These are phyloP conservation scores for Phylloporus arenicola DNA, from an alignment of 768 basidiomycete species.

Conservation along the genomic window DNA sequence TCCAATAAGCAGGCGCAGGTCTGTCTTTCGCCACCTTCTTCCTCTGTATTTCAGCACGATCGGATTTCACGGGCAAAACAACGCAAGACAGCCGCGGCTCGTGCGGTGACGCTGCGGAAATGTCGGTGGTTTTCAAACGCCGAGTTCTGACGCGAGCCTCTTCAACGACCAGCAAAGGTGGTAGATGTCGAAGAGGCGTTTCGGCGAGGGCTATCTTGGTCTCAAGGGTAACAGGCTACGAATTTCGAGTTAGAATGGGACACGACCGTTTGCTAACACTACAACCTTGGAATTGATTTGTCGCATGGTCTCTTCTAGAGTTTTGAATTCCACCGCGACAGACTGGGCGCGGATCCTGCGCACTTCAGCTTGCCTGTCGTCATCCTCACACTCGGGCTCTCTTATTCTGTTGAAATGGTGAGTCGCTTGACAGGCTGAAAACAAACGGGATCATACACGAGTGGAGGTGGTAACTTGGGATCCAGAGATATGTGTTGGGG, in stretches of 20 bases:
- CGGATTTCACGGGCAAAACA: conserved; percentile 16
- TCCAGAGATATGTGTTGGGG: conserved; percentile 39
- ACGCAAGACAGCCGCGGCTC: conserved; percentile 13
- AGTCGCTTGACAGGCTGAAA: neutral
- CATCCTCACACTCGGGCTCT: conserved; percentile 49
- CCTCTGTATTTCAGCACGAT: neutral
- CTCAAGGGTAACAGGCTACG: conserved; percentile 7
- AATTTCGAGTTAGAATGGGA: neutral
- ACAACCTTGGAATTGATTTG: conserved; percentile 17
- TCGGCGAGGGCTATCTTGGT: conserved; percentile 8
- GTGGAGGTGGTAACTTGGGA: conserved; percentile 35
- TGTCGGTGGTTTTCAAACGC: neutral
- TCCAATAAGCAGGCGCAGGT: conserved; percentile 26
- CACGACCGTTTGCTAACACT: neutral
- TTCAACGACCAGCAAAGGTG: conserved; percentile 24
- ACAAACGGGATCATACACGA: conserved; percentile 30
- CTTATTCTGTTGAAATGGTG: conserved; percentile 32
- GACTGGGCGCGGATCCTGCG: conserved; percentile 37
- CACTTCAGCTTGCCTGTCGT: conserved; percentile 35
- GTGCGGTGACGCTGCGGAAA: conserved; percentile 18
- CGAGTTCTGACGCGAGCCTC: conserved; percentile 2
- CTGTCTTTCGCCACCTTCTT: conserved; percentile 13
- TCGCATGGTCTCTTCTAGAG: conserved; percentile 11
- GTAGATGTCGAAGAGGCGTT: conserved; percentile 1
- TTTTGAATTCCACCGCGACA: conserved; percentile 36